Percentiles rank a stretch among this genome's conserved stretches.
These are phyloP conservation scores for Globisporangium yorkense DNA, from an alignment of 352 stramenopile species.

Conservation along the genomic window DNA sequence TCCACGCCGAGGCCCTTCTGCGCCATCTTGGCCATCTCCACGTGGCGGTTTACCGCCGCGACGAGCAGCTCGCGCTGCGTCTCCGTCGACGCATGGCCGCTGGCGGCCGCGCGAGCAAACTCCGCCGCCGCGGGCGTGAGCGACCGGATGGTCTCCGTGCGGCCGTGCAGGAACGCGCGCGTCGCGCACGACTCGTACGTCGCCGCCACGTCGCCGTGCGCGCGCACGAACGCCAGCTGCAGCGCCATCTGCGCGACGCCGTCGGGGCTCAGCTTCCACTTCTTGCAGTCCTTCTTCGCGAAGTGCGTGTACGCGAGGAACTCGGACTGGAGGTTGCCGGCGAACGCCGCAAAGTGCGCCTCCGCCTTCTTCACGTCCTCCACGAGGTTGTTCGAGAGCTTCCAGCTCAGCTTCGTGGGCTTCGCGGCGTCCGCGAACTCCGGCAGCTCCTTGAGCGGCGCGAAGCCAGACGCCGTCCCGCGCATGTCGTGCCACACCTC, in stretches of 20 bases:
- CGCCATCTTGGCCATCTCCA: conserved; percentile 88
- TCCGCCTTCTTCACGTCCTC: conserved; percentile 73
- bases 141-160: conserved; percentile 90
- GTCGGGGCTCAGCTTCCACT: conserved; percentile 89
- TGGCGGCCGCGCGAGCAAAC: conserved; percentile 62
- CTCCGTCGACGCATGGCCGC: conserved; percentile 22
- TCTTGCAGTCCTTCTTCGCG: conserved; percentile 89
- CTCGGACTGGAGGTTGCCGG: conserved; percentile 64
- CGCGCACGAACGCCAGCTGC: conserved; percentile 84
- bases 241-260: conserved; percentile 90
- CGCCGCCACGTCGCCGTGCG: conserved; percentile 69
- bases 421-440: conserved; percentile 39
- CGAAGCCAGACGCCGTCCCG: conserved; percentile 64
- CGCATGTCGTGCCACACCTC: conserved; percentile 91
- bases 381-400: conserved; percentile 70
- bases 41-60: conserved; percentile 73
- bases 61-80: conserved; percentile 65
- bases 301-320: conserved; percentile 85
- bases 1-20: conserved; percentile 84
- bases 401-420: conserved; percentile 57
- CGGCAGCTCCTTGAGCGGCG: conserved; percentile 54
- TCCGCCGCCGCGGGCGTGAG: conserved; percentile 63
- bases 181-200: conserved; percentile 94
- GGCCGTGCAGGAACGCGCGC: conserved; percentile 84
- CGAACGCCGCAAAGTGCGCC: conserved; percentile 55